Evolutionary conservation across 1,284 basidiomycete genomes (phyloP).

Genomic region (Ustilago crameri): DNA sequence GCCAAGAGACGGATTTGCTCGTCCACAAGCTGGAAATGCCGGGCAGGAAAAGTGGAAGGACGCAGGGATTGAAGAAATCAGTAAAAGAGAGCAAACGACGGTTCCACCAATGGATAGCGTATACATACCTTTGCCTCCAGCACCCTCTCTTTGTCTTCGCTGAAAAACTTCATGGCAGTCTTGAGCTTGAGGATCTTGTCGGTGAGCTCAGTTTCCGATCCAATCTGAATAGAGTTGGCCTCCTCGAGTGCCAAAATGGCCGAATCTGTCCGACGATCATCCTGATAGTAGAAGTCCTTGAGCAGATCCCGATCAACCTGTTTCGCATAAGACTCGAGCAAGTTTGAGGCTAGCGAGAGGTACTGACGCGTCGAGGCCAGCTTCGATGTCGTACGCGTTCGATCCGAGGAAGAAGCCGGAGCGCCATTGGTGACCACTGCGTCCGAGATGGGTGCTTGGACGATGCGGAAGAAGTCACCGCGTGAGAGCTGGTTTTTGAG

Average conservation of each 20-base stretch:
- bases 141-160: conserved; percentile 86
- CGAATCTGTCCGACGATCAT: conserved; percentile 91
- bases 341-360: conserved; percentile 52
- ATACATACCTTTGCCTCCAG: conserved; percentile 86
- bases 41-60: neutral
- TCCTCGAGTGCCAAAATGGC: conserved; percentile 87
- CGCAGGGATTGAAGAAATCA: neutral
- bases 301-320: conserved; percentile 82
- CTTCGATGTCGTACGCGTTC: conserved; percentile 15
- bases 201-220: conserved; percentile 28
- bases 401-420: neutral
- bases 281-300: conserved; percentile 96
- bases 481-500: conserved; percentile 80
- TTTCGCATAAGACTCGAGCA: conserved; percentile 64
- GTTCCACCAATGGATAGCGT: too few relatives aligned
- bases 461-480: conserved; percentile 91
- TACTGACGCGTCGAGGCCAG: conserved; percentile 44
- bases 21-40: conserved; percentile 80
- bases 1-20: conserved; percentile 82
- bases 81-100: neutral
- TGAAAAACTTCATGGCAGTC: conserved; percentile 88
- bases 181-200: conserved; percentile 78
- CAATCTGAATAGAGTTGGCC: conserved; percentile 28
- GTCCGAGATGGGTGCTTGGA: conserved; percentile 73
- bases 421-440: conserved; percentile 10